Evolutionary conservation across 1,284 basidiomycete species (phyloP), one percentile per base, ranked within the genome.

Genomic region (Naganishia albida): DNA sequence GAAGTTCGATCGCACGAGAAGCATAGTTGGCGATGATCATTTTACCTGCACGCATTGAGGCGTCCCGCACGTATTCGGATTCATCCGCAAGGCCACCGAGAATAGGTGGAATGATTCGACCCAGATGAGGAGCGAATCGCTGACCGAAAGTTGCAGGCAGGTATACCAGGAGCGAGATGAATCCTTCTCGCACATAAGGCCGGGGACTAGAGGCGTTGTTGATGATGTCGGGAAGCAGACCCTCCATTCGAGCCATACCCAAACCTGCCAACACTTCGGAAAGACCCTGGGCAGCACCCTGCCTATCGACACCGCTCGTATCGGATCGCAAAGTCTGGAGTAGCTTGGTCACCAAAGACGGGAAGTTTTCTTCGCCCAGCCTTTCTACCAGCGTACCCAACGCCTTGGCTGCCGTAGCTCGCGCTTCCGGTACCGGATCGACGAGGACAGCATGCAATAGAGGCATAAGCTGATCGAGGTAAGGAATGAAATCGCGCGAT

Each of bases 11-110:
- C 3, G 96, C 95, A 75, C 88, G 90, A 75, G 76, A 86, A 28
- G 93, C 90, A 81, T 99, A 97, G 79, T 97, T 97, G 67, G 88
- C 89, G 69, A 99, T 92, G 72, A 99, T 90, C 94, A 99, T 99
- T 71, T 95, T 86, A 68, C 95, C 95, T n/a, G 96, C 95, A 43
- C 92, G 87, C 94, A 99, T 97, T 4, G 95, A 94, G 16, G 95
- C 94, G 69, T 97, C 93, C 51, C 93, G 85, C 7, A 94, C 91
- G 73, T 89, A 93, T 81, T 99, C 96, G 71, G 95, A 93, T 4
- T 88, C 84, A 77, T 99, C 96, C 0, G 95, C 90, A 46, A 99
- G 82, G 72, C 96, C 96, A 65, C 86, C 87, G 54, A 99, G 83
- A 72, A 99, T 96, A 0, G 95, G 96, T 10, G 89, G 83, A 59